These are phyloP conservation scores for Nosema granulosis DNA, from an alignment of 371 early-diverging fungal genomes.

Conservation along the genomic window DNA sequence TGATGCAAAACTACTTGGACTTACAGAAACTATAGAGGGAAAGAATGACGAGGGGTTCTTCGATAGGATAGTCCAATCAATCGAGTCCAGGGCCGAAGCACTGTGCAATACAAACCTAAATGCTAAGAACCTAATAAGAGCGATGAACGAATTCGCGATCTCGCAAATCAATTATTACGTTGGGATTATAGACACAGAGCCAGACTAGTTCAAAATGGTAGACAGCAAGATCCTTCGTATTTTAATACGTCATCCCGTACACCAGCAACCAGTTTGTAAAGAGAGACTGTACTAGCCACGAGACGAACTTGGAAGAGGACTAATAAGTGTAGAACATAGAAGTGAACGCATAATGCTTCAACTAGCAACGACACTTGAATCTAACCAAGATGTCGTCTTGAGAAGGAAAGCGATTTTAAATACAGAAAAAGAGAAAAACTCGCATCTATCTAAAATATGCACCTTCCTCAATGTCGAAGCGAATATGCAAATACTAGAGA, in stretches of 20 bases:
- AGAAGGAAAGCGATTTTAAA: conserved; percentile 9
- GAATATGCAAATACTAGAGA: not conserved
- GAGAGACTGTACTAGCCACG: not conserved
- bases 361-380: not conserved
- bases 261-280: conserved; percentile 1
- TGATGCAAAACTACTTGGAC: conserved; percentile 6
- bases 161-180: conserved; percentile 3
- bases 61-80: too few species aligned
- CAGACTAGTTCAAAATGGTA: not conserved
- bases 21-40: too few species aligned
- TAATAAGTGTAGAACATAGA: not conserved
- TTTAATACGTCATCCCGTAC: not conserved
- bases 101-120: too few species aligned
- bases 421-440: not conserved
- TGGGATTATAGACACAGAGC: not conserved
- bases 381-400: not conserved
- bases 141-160: not conserved
- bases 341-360: conserved; percentile 4
- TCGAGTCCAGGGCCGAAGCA: too few species aligned
- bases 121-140: not conserved
- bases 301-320: conserved; percentile 1
- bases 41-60: too few species aligned
- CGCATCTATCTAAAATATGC: not conserved
- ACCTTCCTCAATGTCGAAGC: not conserved
- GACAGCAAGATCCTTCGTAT: not conserved